Evolutionary conservation across 805 yeast genomes (phyloP), one percentile per base, ranked within the genome.

Genomic region (Saccharomyces eubayanus): DNA sequence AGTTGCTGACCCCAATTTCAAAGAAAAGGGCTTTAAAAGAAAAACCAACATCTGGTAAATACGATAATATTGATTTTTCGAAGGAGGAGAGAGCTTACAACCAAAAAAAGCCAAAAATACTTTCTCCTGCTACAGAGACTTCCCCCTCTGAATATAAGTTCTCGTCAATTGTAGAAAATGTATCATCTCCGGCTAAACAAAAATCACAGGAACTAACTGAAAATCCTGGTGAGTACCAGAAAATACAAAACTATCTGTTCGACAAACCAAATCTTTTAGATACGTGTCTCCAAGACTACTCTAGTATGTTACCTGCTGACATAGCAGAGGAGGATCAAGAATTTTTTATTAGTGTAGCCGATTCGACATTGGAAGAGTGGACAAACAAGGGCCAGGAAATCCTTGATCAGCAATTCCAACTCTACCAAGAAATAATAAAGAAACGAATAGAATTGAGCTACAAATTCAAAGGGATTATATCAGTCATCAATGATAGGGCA

Each of bases 401-500:
- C 28, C 58, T 62, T 24, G 56, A 60, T 9, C 68, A 69, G 50
- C 75, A 77, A 53, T 63, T 68, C 4, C 52, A 56, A 1, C 62
- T 77, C 21, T 60, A 73, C 40, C 60, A 70, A 29, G 64, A 66
- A 47, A 61, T 77, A 20, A 66, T 77, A 3, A 47, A 62, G 5
- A 66, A 73, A 12, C 69, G 82, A 57, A 62, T 73, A 29, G 72
- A 71, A 54, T 65, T 77, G 29, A 73, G 73, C 53, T 64, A 67
- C 40, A 72, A 72, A 51, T 74, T 77, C 40, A 63, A 67, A 14
- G 64, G 68, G 12, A 65, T 79, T 28, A 71, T 75, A n/a, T 60
- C 66, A 1, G 55, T 72, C 11, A 70, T 77, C 11, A 73, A 74
- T 53, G 65, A 63, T 2, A 62, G 74, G 48, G 74, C 74, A 2